Conservation (phyloP, 371 early-diverging fungal genomes). For the Nosema muscidifuracis region DNA sequence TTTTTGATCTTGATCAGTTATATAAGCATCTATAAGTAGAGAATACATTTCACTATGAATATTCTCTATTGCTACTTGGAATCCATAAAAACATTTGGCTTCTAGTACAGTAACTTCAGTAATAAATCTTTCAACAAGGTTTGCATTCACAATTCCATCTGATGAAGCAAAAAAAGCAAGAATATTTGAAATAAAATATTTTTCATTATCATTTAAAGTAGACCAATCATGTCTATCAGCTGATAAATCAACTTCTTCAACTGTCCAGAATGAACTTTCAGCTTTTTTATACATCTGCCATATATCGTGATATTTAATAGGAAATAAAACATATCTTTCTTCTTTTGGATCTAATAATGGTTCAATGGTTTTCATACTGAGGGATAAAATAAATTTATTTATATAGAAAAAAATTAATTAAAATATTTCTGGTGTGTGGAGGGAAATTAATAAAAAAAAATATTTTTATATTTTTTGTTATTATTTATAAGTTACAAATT, state of each 20-base stretch:
- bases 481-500: too few species aligned
- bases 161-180: conserved; percentile 99
- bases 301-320: conserved; percentile 64
- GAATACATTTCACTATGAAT: conserved; percentile 98
- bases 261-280: conserved; percentile 96
- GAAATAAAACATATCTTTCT: conserved; percentile 61
- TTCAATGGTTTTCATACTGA: conserved; percentile 19
- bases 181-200: conserved; percentile 86
- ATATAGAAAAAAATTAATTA: too few species aligned
- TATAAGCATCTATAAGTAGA: conserved; percentile 91
- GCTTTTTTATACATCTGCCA: conserved; percentile 99
- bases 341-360: conserved; percentile 54
- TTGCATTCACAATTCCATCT: conserved; percentile 98
- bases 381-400: too few species aligned
- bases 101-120: conserved; percentile 94
- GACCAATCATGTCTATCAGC: conserved; percentile 90
- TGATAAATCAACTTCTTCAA: conserved; percentile 91
- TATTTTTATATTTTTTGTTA: too few species aligned
- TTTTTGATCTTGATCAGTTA: conserved; percentile 78
- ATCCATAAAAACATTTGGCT: conserved; percentile 94
- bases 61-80: conserved; percentile 99
- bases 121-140: conserved; percentile 85
- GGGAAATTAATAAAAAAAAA: too few species aligned
- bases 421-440: too few species aligned
- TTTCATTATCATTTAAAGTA: conserved; percentile 76